Evolutionary conservation across 2,329 filamentous ascomycete genomes (phyloP).

Genomic region (Ophiosphaerella korrae): DNA sequence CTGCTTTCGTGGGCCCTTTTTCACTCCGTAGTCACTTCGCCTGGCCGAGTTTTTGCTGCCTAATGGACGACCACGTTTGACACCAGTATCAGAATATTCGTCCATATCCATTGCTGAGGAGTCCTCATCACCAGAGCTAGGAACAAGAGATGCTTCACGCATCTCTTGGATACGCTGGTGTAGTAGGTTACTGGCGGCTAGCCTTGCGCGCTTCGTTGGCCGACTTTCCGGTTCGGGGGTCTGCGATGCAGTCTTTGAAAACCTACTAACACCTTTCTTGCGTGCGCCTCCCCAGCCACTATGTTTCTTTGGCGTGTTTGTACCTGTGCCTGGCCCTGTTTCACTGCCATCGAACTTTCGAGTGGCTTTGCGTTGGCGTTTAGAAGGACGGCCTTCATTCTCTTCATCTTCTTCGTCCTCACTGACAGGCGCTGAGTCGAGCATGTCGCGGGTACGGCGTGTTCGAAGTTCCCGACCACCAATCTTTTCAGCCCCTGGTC

Average conservation of each 20-base stretch:
- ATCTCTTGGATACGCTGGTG: conserved; percentile 55
- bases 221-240: conserved; percentile 44
- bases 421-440: conserved; percentile 44
- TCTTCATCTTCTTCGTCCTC: conserved; percentile 47
- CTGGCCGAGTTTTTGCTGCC: conserved; percentile 55
- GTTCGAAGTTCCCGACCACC: conserved; percentile 55
- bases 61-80: conserved; percentile 45
- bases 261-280: conserved; percentile 45
- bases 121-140: conserved; percentile 44
- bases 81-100: conserved; percentile 25
- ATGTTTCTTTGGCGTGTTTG: conserved; percentile 39
- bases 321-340: conserved; percentile 36
- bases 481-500: conserved; percentile 51
- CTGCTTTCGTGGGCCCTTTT: conserved; percentile 54
- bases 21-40: conserved; percentile 55
- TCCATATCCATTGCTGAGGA: conserved; percentile 40
- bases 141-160: conserved; percentile 49
- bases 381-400: conserved; percentile 34
- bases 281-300: conserved; percentile 47
- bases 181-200: conserved; percentile 33
- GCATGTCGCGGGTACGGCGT: conserved; percentile 48
- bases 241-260: conserved; percentile 35
- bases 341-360: conserved; percentile 43
- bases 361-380: conserved; percentile 43
- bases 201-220: conserved; percentile 35